Percentiles rank a stretch among this genome's conserved stretches.
phyloP scores from a whole-genome alignment of 345 rosid genomes.

The Pseudoturritis turrita region DNA sequence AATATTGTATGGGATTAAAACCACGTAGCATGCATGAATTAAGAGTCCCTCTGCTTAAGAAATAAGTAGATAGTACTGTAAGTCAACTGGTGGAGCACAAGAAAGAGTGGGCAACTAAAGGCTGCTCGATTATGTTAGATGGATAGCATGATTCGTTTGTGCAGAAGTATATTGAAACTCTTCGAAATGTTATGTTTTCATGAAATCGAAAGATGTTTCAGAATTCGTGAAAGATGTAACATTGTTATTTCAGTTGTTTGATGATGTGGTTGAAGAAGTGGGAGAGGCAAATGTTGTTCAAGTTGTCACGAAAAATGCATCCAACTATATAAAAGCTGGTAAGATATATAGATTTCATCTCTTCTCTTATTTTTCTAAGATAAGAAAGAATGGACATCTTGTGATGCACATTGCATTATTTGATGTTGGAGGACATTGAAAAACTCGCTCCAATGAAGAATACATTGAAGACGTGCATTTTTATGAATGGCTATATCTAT shows the following conservation, averaged over 20 bases:
- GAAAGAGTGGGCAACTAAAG: neutral
- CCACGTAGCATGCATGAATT: neutral
- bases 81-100: neutral
- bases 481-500: neutral
- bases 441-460: neutral
- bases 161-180: too few species aligned
- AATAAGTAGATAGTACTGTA: neutral
- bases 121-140: neutral
- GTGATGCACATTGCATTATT: conserved; percentile 48
- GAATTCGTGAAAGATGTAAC: conserved; percentile 18
- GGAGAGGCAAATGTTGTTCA: conserved; percentile 47
- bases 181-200: neutral
- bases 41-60: neutral
- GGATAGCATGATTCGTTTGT: neutral
- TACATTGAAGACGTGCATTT: neutral
- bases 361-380: too few species aligned
- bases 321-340: conserved; percentile 41
- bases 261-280: conserved; percentile 43
- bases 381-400: too few species aligned
- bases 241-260: conserved; percentile 41
- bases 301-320: conserved; percentile 41
- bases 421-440: conserved; percentile 52
- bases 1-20: neutral
- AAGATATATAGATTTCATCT: too few species aligned
- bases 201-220: neutral